Conservation (phyloP, 495 filamentous ascomycete genomes). For the Aspergillus steynii region DNA sequence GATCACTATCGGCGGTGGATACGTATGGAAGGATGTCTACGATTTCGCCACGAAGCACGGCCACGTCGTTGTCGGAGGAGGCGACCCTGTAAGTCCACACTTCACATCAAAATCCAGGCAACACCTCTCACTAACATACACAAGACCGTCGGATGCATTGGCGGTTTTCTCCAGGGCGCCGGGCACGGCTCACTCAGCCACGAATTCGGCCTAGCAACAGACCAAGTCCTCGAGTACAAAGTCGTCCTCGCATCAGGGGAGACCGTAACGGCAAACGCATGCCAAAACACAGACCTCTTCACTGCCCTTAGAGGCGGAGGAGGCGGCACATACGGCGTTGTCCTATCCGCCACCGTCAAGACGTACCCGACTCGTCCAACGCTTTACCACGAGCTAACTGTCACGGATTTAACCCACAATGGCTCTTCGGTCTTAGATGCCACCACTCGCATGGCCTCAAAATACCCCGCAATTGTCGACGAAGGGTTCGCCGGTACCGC, state of each 20-base stretch:
- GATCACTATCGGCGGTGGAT: constrained; percentile 34
- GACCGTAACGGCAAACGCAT: constrained; percentile 43
- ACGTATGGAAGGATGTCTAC: constrained; percentile 34
- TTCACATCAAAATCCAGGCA: background rate
- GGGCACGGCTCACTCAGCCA: background rate
- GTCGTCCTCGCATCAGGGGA: constrained; percentile 52
- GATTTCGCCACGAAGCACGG: constrained; percentile 20
- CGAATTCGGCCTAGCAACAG: constrained; percentile 27
- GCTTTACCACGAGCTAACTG: background rate
- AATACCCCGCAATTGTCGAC: no score
- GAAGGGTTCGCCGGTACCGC: no score
- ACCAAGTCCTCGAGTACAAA: constrained; percentile 31
- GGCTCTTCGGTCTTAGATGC: background rate
- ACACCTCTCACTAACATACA: background rate
- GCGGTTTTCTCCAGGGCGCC: constrained; percentile 16
- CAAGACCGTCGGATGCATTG: constrained; percentile 31
- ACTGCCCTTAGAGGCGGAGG: constrained; percentile 57
- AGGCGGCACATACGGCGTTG: constrained; percentile 51
- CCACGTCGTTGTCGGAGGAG: constrained; percentile 32
- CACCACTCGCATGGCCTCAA: background rate
- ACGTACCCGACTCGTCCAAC: constrained; percentile 23
- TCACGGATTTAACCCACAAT: background rate
- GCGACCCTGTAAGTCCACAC: constrained; percentile 21
- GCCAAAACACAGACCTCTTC: constrained; percentile 56
- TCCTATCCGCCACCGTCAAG: constrained; percentile 42